A percentile compares a stretch with the other conserved stretches of the same genome.
Conservation (phyloP, 108 stramenopile genomes). For the Skeletonema menzelii region DNA sequence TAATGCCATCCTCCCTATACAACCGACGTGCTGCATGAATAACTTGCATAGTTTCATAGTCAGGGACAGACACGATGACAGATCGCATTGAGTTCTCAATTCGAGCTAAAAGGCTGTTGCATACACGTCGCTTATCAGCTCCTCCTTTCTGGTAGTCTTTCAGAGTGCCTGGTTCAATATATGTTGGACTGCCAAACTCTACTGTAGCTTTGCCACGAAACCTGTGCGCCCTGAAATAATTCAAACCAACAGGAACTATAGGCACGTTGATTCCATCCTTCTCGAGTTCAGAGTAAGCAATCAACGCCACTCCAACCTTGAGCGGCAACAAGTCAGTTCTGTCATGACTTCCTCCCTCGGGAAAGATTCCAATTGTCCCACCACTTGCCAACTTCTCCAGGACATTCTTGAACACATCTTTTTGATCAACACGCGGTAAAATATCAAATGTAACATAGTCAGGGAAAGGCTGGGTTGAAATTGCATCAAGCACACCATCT, state of each 20-base stretch:
- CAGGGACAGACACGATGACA: slow-evolving; percentile 93
- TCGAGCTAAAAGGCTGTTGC: slow-evolving; percentile 78
- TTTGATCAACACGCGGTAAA: slow-evolving; percentile 82
- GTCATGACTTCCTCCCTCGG: slow-evolving; percentile 98
- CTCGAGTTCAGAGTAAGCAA: slow-evolving; percentile 93
- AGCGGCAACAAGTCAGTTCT: slow-evolving; percentile 96
- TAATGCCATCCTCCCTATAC: slow-evolving; percentile 53
- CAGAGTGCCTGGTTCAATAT: slow-evolving; percentile 74
- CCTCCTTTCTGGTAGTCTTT: slow-evolving; percentile 71
- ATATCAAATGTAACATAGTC: slow-evolving; percentile 75
- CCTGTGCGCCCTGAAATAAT: slow-evolving; percentile 94
- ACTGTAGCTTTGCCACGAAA: slow-evolving; percentile 90
- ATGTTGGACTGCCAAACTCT: slow-evolving; percentile 85
- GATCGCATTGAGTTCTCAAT: slow-evolving; percentile 92
- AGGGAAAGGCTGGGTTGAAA: slow-evolving; percentile 36
- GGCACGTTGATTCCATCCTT: slow-evolving; percentile 90
- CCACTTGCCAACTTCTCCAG: slow-evolving; percentile 76
- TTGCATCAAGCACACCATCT: slow-evolving; percentile 27
- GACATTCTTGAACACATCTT: slow-evolving; percentile 83
- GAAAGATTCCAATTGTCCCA: slow-evolving; percentile 93
- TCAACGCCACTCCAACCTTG: slow-evolving; percentile 97
- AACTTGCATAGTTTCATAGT: slow-evolving; percentile 91
- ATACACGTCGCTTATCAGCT: slow-evolving; percentile 68
- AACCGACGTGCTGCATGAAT: slow-evolving; percentile 94
- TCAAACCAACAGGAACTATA: slow-evolving; percentile 97